phyloP scores from a whole-genome alignment of 2,329 filamentous ascomycete species.

The Colletotrichum zoysiae region DNA sequence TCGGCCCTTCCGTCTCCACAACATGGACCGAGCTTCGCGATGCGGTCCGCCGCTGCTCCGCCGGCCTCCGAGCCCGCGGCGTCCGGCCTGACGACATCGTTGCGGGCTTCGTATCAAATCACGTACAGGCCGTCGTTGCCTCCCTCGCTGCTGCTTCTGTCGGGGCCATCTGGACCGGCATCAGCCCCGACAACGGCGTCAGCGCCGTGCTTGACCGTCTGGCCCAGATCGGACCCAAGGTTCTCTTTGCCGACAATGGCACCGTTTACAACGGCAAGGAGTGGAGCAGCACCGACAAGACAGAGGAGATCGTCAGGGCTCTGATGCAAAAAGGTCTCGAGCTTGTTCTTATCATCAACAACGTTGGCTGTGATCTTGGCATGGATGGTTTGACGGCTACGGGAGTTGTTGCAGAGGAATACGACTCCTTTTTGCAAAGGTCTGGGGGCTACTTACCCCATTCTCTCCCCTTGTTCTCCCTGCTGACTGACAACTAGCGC shows the following conservation, averaged over 20 bases:
- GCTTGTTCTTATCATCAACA: constrained; percentile 80
- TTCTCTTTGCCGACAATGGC: constrained; percentile 90
- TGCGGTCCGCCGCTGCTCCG: constrained; percentile 79
- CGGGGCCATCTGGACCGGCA: constrained; percentile 92
- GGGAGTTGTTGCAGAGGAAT: constrained; percentile 59
- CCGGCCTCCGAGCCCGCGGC: constrained; percentile 75
- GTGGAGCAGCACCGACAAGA: constrained; percentile 84
- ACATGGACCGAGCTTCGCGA: constrained; percentile 87
- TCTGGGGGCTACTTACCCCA: neutral
- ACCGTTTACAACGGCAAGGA: constrained; percentile 92
- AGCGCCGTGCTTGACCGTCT: constrained; percentile 91
- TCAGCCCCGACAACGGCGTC: constrained; percentile 92
- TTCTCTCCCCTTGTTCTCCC: neutral
- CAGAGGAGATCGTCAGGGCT: constrained; percentile 78
- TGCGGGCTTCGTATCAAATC: constrained; percentile 88
- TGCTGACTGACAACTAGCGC: constrained; percentile 45
- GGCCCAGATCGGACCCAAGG: constrained; percentile 83
- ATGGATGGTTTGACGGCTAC: constrained; percentile 56
- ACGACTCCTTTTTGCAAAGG: constrained; percentile 56
- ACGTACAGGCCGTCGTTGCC: constrained; percentile 86
- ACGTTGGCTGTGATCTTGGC: constrained; percentile 63
- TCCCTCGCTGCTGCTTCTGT: constrained; percentile 87
- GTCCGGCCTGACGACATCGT: constrained; percentile 69
- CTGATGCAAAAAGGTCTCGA: constrained; percentile 72
- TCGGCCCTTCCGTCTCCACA: constrained; percentile 65